Evolutionary conservation across 1,139 yeast genomes (phyloP).

Genomic region (Yamadazyma jaroonii): DNA sequence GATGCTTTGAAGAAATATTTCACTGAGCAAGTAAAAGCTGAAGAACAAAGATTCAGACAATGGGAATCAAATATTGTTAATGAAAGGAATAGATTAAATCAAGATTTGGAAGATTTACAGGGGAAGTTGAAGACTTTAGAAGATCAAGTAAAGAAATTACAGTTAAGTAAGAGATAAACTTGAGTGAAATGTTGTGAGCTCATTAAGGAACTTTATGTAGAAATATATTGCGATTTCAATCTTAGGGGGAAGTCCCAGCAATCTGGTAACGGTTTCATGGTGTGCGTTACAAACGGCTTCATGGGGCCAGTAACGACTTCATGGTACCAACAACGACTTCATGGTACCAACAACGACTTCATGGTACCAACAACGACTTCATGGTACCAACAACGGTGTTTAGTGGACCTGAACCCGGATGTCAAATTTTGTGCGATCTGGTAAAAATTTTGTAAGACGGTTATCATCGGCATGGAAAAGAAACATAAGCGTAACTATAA

Average conservation of each 20-base stretch:
- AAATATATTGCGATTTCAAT: too few species aligned
- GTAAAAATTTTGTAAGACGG: too few species aligned
- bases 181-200: neutral
- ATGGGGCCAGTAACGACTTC: too few species aligned
- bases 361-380: too few species aligned
- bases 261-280: too few species aligned
- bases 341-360: too few species aligned
- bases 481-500: constrained; percentile 63
- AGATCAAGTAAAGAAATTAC: constrained; percentile 69
- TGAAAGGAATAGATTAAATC: constrained; percentile 90
- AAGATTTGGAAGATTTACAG: constrained; percentile 90
- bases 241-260: too few species aligned
- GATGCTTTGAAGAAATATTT: constrained; percentile 90
- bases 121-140: constrained; percentile 65
- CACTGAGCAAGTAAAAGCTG: constrained; percentile 97
- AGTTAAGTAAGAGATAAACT: constrained; percentile 31
- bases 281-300: too few species aligned
- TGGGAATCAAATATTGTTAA: constrained; percentile 97
- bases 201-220: neutral
- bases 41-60: constrained; percentile 95
- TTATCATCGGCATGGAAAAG: constrained; percentile 9
- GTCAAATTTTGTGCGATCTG: too few species aligned
- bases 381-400: too few species aligned
- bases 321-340: too few species aligned
- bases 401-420: too few species aligned